Evolutionary conservation across 306 rosid species (phyloP), one percentile per base, ranked within the genome.

Genomic region (Cicer pinnatifidum): DNA sequence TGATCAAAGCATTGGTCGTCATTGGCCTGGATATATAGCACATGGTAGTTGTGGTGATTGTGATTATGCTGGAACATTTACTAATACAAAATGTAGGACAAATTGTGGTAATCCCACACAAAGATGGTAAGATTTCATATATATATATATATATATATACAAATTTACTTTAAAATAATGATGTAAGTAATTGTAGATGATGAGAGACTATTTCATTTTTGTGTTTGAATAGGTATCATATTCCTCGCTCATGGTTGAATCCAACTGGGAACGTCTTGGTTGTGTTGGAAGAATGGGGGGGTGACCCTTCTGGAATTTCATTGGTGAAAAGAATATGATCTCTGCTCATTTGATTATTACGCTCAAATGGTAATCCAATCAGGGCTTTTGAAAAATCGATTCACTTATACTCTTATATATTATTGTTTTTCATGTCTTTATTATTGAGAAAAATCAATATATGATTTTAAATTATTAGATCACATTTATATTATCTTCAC

Each of bases 221-320:
- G 39, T 19, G 15, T 9, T 57, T 57, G 57, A 47, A 72, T 87
- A 94, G 99, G 99, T 95, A 92, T 71, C 99, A 95, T 51, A 88
- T 95, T 75, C 99, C 99, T 13, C 90, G 90, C 0, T 71, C 96
- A 1, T 95, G 99, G 99, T 78, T 95, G 83, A 87, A 79, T 38
- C 72, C 97, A 7, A 84, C 84, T 0, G 96, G 93, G 17, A 95
- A 95, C 62, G 40, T 65, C 23, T 54, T 95, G 82, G 97, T 91
- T 67, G 88, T 95, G 81, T 85, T 95, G 43, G 97, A 95, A 71
- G 99, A 95, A 86, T 84, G 85, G 90, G 99, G 99, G 20, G 99
- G 99, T 54, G 90, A 95, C 52, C 89, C 96, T 20, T 12, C 20
- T 7, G 84, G 85, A 74, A 85, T 92, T 77, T 64, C 93, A 60